Base-by-base conservation (phyloP, 2,329 filamentous ascomycete genomes). In the Blastomyces parvus region DNA sequence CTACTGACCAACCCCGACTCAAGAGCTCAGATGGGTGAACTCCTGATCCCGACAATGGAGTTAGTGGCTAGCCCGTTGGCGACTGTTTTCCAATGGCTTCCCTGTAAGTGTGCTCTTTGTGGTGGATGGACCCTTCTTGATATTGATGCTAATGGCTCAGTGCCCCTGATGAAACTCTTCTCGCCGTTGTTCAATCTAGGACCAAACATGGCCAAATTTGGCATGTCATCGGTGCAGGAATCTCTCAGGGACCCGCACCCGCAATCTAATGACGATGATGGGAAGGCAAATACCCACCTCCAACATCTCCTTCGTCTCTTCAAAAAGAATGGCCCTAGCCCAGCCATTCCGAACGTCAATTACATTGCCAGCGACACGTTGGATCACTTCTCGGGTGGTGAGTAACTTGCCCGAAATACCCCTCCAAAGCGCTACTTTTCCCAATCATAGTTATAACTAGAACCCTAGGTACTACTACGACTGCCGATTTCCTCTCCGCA, bases 331-430 rank as follows among this genome's bases (percentile, higher is more conserved):
- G 66, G 66, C 0, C 48, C 65, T 1, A 64, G 55, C 40, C 14
- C 33, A 19, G 60, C 62, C 38, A 62, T 67, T 46, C 65, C 66
- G 1, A 58, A 63, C 59, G 59, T 62, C 22, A 64, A 48, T 25
- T 67, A 65, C 53, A 64, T 67, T 30, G 66, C 66, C 40, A 67
- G 66, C 42, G 66, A 67, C 50, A 65, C 65, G 38, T 27, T 67
- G 7, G 66, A 67, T 48, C 64, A 67, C 62, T 66, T 67, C 42
- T 42, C 65, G 38, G 66, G 62, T 42, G 66, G 66, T 66, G 63
- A 57, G 62, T 19, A 46, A 11, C 33, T 19, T 33, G 14, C 30
- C 17, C 5, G 25, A 46, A 19, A 36, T 9, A 17, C 19, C 8
- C 27, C 17, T n/a, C 53, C 56, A 36, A 46, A 38, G 8, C n/a